Evolutionary conservation across 1,284 basidiomycete genomes (phyloP).

Genomic region (Rhodotorula glutinis): DNA sequence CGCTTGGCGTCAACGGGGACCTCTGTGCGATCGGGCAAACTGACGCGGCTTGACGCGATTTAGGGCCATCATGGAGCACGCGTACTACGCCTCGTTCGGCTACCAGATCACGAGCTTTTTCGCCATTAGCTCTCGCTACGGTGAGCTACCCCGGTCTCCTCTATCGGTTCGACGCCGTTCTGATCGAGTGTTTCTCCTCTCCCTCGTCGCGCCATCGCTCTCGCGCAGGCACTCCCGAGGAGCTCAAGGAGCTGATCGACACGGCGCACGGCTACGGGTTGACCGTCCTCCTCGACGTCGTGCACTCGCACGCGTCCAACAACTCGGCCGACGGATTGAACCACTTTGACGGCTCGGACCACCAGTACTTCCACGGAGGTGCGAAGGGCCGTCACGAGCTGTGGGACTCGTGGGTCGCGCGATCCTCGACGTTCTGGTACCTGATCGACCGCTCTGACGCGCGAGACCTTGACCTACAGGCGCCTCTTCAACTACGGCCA

Average conservation of each 20-base stretch:
- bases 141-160: slow-evolving; percentile 19
- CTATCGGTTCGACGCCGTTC: too few relatives aligned
- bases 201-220: not conserved
- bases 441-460: not conserved
- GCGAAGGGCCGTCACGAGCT: slow-evolving; percentile 85
- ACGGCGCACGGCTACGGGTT: slow-evolving; percentile 90
- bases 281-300: slow-evolving; percentile 89
- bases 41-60: accelerated
- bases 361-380: slow-evolving; percentile 95
- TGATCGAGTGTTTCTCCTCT: too few relatives aligned
- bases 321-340: slow-evolving; percentile 95
- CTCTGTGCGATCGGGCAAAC: not conserved
- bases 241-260: slow-evolving; percentile 91
- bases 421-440: not conserved
- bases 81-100: slow-evolving; percentile 98
- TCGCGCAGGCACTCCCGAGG: slow-evolving; percentile 69
- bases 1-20: slow-evolving; percentile 46
- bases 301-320: slow-evolving; percentile 97
- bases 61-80: slow-evolving; percentile 82
- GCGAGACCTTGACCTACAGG: slow-evolving; percentile 44
- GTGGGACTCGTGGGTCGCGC: slow-evolving; percentile 66
- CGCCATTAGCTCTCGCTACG: slow-evolving; percentile 91
- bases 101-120: slow-evolving; percentile 99
- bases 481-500: slow-evolving; percentile 93
- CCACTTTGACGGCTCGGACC: slow-evolving; percentile 91